These are phyloP conservation scores for Tardiomyces depauwii DNA, from an alignment of 1,139 yeast species.

Conservation along the genomic window DNA sequence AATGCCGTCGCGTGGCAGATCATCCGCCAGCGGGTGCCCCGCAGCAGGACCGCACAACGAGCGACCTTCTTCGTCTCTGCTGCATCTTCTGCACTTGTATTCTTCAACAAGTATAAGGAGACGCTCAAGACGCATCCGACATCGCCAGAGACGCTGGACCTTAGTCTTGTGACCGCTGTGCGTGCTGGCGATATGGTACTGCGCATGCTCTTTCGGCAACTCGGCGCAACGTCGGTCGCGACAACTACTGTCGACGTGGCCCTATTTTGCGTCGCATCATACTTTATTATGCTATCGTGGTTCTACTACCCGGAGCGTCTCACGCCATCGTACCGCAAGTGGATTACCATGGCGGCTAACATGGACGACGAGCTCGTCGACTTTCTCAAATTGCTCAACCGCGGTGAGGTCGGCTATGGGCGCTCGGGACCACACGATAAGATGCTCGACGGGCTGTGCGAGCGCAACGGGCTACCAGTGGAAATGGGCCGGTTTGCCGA, in stretches of 20 bases:
- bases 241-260: constrained; percentile 16
- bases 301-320: constrained; percentile 28
- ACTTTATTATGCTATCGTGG: constrained; percentile 32
- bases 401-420: constrained; percentile 25
- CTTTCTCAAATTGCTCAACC: constrained; percentile 23
- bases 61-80: constrained; percentile 9
- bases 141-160: constrained; percentile 9
- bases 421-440: constrained; percentile 16
- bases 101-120: constrained; percentile 1
- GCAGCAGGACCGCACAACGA: constrained; percentile 5
- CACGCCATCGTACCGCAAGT: constrained; percentile 29
- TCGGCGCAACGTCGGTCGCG: constrained; percentile 11
- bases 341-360: constrained; percentile 34
- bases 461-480: constrained; percentile 7
- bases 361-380: constrained; percentile 29
- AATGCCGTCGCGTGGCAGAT: constrained; percentile 24
- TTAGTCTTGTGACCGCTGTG: constrained; percentile 14
- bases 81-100: constrained; percentile 5
- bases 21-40: constrained; percentile 9
- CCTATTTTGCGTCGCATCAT: constrained; percentile 16
- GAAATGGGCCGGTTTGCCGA: constrained; percentile 8
- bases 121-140: not conserved
- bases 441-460: constrained; percentile 14
- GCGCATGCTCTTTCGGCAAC: constrained; percentile 7
- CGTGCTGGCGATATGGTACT: constrained; percentile 16